phyloP scores from a whole-genome alignment of 495 filamentous ascomycete species.

The Apiosordaria backusii region DNA sequence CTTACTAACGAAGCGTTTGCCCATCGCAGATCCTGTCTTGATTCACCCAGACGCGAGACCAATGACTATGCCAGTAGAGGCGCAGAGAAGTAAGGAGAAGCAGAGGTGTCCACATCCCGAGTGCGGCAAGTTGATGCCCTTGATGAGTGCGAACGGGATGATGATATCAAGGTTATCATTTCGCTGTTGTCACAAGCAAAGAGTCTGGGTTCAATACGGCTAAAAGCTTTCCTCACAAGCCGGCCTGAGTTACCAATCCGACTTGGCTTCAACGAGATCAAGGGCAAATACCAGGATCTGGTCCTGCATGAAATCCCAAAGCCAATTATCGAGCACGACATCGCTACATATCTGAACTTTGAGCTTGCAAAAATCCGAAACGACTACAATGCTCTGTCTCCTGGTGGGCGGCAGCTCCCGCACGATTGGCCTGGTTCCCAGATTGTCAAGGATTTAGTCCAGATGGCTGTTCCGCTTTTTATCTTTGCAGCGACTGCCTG shows the following conservation, averaged over 20 bases:
- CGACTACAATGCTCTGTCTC: conserved; percentile 22
- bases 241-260: conserved; percentile 46
- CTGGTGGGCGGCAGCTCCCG: conserved; percentile 10
- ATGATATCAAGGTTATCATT: conserved; percentile 40
- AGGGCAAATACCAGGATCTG: conserved; percentile 30
- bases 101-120: conserved; percentile 73
- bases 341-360: conserved; percentile 31
- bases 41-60: conserved; percentile 49
- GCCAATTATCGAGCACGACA: conserved; percentile 35
- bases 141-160: no score
- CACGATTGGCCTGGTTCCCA: conserved; percentile 41
- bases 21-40: conserved; percentile 44
- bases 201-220: background rate
- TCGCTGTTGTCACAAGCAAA: conserved; percentile 30
- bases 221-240: conserved; percentile 35
- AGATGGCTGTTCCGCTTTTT: conserved; percentile 42
- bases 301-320: conserved; percentile 33
- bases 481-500: conserved; percentile 45
- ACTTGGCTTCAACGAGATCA: conserved; percentile 27
- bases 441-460: conserved; percentile 30
- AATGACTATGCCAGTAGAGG: conserved; percentile 46
- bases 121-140: conserved; percentile 62
- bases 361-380: conserved; percentile 23
- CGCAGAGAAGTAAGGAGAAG: conserved; percentile 58
- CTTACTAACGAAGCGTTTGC: conserved; percentile 31